Evolutionary conservation across 352 stramenopile genomes (phyloP).

Genomic region (Pythium grandisporangium): DNA sequence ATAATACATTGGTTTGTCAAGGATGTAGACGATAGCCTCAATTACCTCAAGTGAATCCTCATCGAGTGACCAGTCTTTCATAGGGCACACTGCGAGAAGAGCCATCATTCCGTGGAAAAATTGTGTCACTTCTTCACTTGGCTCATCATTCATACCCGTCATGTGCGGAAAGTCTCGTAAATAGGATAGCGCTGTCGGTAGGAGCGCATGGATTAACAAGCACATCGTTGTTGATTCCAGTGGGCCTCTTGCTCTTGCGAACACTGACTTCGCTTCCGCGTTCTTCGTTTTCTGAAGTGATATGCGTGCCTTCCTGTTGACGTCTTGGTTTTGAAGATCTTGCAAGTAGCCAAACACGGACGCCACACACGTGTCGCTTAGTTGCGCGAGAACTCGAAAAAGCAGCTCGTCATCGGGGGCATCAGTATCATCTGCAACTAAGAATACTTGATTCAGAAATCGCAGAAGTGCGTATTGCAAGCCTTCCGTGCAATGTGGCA

Average conservation of each 20-base stretch:
- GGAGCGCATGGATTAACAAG: constrained; percentile 25
- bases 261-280: constrained; percentile 10
- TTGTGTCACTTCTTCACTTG: background rate
- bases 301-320: constrained; percentile 26
- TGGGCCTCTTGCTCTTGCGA: constrained; percentile 17
- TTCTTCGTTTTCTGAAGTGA: constrained; percentile 42
- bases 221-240: constrained; percentile 25
- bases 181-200: constrained; percentile 39
- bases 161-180: constrained; percentile 36
- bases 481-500: constrained; percentile 34
- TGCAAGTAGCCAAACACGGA: constrained; percentile 23
- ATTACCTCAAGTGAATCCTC: constrained; percentile 19
- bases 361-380: constrained; percentile 22
- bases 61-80: constrained; percentile 1
- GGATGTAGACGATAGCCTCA: constrained; percentile 6
- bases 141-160: background rate
- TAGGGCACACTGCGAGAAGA: background rate
- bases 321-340: constrained; percentile 31
- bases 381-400: constrained; percentile 16
- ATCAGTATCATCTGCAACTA: constrained; percentile 49
- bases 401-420: constrained; percentile 28
- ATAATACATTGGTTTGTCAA: background rate
- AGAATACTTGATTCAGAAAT: constrained; percentile 47
- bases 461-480: constrained; percentile 39
- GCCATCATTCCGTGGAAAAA: background rate